These are phyloP conservation scores for Phyllosticta citriasiana DNA, from an alignment of 2,329 filamentous ascomycete genomes.

Conservation along the genomic window DNA sequence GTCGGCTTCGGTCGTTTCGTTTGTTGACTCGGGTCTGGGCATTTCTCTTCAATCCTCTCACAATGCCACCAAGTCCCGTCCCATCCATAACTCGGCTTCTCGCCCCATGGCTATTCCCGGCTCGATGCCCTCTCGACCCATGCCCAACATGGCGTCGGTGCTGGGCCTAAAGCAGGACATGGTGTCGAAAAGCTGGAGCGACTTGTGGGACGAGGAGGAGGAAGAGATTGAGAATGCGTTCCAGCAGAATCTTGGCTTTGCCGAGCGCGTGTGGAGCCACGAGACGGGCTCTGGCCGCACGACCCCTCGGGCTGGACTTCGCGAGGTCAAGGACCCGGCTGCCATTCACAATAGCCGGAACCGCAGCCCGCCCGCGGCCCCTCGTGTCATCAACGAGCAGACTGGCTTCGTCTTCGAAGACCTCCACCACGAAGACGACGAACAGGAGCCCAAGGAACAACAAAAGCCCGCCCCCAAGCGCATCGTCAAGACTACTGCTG, in stretches of 20 bases:
- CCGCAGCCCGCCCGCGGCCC: slow-evolving; percentile 21
- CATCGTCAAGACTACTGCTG: slow-evolving; percentile 12
- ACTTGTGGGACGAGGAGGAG: slow-evolving; percentile 96
- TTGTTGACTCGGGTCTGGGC: slow-evolving; percentile 72
- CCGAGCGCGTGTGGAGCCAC: slow-evolving; percentile 28
- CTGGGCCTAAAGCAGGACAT: slow-evolving; percentile 68
- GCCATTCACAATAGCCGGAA: slow-evolving; percentile 40
- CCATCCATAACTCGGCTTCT: slow-evolving; percentile 44
- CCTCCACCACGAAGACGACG: slow-evolving; percentile 57
- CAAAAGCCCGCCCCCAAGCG: not conserved
- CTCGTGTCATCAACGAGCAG: slow-evolving; percentile 48
- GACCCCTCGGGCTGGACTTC: slow-evolving; percentile 41
- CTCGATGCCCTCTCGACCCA: slow-evolving; percentile 57
- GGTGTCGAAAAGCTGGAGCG: slow-evolving; percentile 98
- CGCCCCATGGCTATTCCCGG: slow-evolving; percentile 71
- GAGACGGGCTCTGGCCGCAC: slow-evolving; percentile 35
- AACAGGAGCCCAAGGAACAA: slow-evolving; percentile 15
- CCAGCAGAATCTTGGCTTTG: slow-evolving; percentile 19
- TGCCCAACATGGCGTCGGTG: slow-evolving; percentile 64
- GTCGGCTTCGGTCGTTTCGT: slow-evolving; percentile 73
- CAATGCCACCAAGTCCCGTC: slow-evolving; percentile 37
- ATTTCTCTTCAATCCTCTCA: slow-evolving; percentile 62
- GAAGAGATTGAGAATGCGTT: slow-evolving; percentile 55
- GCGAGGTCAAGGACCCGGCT: slow-evolving; percentile 45
- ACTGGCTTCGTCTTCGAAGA: slow-evolving; percentile 70